These are phyloP conservation scores for Backusella mclennaniae DNA, from an alignment of 192 early-diverging fungal species.

Conservation along the genomic window DNA sequence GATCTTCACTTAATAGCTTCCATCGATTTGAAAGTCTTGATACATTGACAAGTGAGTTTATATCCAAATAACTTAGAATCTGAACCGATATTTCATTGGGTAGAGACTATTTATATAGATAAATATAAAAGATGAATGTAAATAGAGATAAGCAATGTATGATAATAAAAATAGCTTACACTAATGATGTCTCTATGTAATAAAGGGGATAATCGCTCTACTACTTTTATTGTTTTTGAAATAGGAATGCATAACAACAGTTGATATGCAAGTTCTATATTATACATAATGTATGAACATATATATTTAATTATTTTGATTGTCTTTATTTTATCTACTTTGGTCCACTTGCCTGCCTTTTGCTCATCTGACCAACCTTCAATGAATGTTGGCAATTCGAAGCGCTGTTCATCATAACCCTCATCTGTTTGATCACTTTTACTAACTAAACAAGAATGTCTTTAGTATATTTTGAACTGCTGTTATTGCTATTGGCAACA, in stretches of 20 bases:
- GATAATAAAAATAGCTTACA: constrained; percentile 20
- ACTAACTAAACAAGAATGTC: not conserved
- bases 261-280: constrained; percentile 54
- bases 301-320: not conserved
- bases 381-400: constrained; percentile 43
- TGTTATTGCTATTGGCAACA: not conserved
- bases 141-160: not conserved
- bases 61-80: constrained; percentile 52
- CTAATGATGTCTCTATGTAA: constrained; percentile 57
- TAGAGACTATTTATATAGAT: constrained; percentile 28
- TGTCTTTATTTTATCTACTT: not conserved
- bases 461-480: not conserved
- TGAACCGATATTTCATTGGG: constrained; percentile 57
- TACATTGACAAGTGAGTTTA: constrained; percentile 43
- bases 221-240: constrained; percentile 40
- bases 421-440: constrained; percentile 27
- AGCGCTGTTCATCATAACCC: constrained; percentile 36
- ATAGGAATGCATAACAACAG: constrained; percentile 54
- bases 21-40: constrained; percentile 57
- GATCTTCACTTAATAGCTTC: constrained; percentile 58
- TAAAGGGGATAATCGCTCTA: constrained; percentile 45
- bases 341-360: constrained; percentile 38
- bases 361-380: constrained; percentile 47
- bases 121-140: not conserved
- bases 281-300: not conserved